These are phyloP conservation scores for Thalassiosira ordinaria DNA, from an alignment of 352 stramenopile species.

Conservation along the genomic window DNA sequence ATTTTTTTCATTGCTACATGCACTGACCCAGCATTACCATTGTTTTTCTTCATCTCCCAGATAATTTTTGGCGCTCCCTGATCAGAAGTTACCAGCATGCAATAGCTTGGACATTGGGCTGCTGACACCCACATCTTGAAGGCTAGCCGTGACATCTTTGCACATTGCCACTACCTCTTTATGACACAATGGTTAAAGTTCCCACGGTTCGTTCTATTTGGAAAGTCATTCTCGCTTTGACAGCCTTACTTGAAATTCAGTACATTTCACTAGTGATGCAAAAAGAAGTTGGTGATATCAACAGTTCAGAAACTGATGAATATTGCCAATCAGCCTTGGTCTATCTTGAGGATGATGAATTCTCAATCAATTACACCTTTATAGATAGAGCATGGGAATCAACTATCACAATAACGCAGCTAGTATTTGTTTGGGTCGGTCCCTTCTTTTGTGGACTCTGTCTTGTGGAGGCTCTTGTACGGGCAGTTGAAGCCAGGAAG, in stretches of 20 bases:
- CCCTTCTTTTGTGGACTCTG: constrained; percentile 57
- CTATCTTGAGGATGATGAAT: constrained; percentile 26
- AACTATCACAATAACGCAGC: constrained; percentile 16
- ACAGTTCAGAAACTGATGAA: constrained; percentile 22
- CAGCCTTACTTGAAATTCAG: constrained; percentile 32
- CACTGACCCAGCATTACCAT: too few species aligned
- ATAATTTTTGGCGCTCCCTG: too few species aligned
- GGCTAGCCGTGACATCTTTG: too few species aligned
- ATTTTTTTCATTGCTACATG: too few species aligned
- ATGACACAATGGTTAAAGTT: constrained; percentile 15
- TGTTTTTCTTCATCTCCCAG: too few species aligned
- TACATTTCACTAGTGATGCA: constrained; percentile 32
- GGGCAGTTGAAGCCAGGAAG: constrained; percentile 55
- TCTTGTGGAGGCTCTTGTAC: constrained; percentile 56
- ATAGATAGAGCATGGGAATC: constrained; percentile 32
- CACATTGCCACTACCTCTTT: too few species aligned
- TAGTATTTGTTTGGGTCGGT: constrained; percentile 42
- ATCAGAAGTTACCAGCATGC: too few species aligned
- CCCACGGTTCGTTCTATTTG: constrained; percentile 29
- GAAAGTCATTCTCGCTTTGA: constrained; percentile 40
- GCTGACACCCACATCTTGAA: too few species aligned
- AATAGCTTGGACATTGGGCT: too few species aligned
- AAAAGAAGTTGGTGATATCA: neutral
- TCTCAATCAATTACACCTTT: constrained; percentile 49
- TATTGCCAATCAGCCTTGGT: constrained; percentile 15